Base-by-base conservation (phyloP, 2,329 filamentous ascomycete species). In the Aspergillus proliferans region DNA sequence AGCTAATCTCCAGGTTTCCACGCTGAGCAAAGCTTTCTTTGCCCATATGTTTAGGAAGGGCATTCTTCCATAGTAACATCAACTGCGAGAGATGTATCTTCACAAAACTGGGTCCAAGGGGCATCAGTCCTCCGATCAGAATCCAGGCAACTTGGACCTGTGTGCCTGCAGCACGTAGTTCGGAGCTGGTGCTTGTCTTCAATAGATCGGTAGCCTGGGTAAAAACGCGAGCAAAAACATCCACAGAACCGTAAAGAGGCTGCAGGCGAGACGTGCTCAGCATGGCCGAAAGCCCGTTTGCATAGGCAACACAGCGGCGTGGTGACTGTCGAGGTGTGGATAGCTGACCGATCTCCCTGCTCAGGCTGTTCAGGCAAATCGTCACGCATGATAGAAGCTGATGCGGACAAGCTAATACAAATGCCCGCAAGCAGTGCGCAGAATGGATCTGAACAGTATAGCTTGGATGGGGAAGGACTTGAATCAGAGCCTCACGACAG, bases 61-160 rank as follows among this genome's bases (percentile, higher is more conserved):
- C 92, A 68, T 97, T 98, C 70, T 95, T 95, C 93, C 93, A 98
- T 6, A 98, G 75, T 7, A 98, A 75, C 48, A 98, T 82, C 19
- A 98, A 77, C 64, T 98, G 93, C 2, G 91, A 92, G 6, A 98
- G 79, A 69, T 98, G 93, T 21, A 97, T 97, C 71, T 98, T 98
- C 69, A 97, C 92, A 67, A 98, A 98, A 67, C 95, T 97, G 3
- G 93, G 92, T 0, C 93, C 93, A 1, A 98, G 79, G 0, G 91
- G 90, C 92, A 97, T 97, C 47, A 98, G 74, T 0, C 94, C 93
- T 34, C 94, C 93, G 43, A 98, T 95, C 49, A 98, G 75, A 43
- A 95, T 94, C 92, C 93, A 98, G 4, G 93, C 93, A 2, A 98
- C 91, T 65, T 98, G 93, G 21, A 98, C 90, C 64, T 98, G 93